Conservation (phyloP, 805 yeast genomes). For the Wickerhamomyces bisporus region DNA sequence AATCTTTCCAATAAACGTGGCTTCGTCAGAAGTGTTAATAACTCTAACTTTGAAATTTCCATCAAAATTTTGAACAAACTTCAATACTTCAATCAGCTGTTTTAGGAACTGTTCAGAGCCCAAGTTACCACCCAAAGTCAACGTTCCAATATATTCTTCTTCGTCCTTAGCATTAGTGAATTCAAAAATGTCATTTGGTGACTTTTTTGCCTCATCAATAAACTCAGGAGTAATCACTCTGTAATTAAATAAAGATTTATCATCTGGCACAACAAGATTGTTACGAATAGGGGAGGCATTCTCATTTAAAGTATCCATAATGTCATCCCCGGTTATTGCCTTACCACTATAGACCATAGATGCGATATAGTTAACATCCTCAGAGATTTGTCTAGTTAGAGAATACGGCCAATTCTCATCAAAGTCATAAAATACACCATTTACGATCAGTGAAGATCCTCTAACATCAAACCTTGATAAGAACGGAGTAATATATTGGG, state of each 20-base stretch:
- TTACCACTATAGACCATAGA: constrained; percentile 22
- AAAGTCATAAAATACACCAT: constrained; percentile 64
- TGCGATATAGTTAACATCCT: constrained; percentile 39
- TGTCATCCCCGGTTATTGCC: constrained; percentile 22
- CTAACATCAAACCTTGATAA: constrained; percentile 34
- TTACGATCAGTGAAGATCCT: constrained; percentile 53
- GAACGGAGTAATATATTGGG: constrained; percentile 23
- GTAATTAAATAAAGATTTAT: constrained; percentile 27
- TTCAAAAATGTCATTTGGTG: constrained; percentile 18
- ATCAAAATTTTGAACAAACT: constrained; percentile 20
- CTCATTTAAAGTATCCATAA: constrained; percentile 37
- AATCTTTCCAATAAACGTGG: constrained; percentile 15
- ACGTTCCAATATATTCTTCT: constrained; percentile 26
- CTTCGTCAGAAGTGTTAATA: constrained; percentile 23
- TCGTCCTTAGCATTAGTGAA: constrained; percentile 10
- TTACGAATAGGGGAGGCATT: constrained; percentile 42
- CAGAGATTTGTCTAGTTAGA: constrained; percentile 45
- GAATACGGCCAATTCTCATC: constrained; percentile 50
- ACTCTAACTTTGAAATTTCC: constrained; percentile 34
- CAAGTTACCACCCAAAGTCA: constrained; percentile 61
- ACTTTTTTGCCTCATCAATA: constrained; percentile 3
- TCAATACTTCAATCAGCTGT: constrained; percentile 39
- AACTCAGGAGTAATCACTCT: constrained; percentile 17
- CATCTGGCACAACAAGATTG: constrained; percentile 45
- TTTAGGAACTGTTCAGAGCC: constrained; percentile 29